Conservation (phyloP, 2,329 filamentous ascomycete genomes). For the Westerdykella sp. region DNA sequence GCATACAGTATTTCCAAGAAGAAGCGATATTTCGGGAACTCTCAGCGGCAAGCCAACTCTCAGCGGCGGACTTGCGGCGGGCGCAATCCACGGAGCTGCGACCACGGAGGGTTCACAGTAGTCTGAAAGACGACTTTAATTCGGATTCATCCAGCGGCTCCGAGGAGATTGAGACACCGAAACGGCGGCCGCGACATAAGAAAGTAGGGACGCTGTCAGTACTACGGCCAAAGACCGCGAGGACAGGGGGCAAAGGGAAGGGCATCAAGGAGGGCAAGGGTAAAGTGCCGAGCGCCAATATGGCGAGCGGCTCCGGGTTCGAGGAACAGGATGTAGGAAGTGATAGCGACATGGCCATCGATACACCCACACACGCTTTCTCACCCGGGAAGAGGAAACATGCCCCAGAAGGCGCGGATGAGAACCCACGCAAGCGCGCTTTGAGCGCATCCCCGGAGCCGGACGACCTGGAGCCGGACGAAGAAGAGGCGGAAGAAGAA, state of each 20-base stretch:
- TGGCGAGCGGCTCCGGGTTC: conserved; percentile 10
- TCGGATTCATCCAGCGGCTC: conserved; percentile 14
- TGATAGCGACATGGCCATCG: conserved; percentile 14
- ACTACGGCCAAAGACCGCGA: conserved; percentile 31
- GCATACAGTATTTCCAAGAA: conserved; percentile 20
- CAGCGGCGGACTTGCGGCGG: conserved; percentile 25
- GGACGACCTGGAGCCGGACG: too few species aligned
- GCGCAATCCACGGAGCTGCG: conserved; percentile 25
- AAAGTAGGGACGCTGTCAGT: conserved; percentile 30
- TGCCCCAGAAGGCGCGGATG: conserved; percentile 10
- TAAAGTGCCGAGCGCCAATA: conserved; percentile 17
- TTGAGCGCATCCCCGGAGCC: conserved; percentile 16
- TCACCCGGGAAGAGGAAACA: conserved; percentile 29
- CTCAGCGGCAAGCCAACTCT: conserved; percentile 18
- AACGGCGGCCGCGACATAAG: conserved; percentile 14
- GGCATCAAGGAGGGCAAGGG: conserved; percentile 6
- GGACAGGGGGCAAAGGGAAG: conserved; percentile 33
- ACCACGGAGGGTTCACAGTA: conserved; percentile 23
- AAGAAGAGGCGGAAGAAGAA: not conserved
- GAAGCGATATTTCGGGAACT: conserved; percentile 33
- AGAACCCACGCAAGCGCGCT: conserved; percentile 24
- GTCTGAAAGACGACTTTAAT: conserved; percentile 17
- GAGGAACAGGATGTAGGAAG: conserved; percentile 10
- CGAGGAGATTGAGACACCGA: conserved; percentile 15
- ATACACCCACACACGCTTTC: conserved; percentile 25